Conservation (phyloP, 805 yeast genomes). For the Kazachstania taianensis region DNA sequence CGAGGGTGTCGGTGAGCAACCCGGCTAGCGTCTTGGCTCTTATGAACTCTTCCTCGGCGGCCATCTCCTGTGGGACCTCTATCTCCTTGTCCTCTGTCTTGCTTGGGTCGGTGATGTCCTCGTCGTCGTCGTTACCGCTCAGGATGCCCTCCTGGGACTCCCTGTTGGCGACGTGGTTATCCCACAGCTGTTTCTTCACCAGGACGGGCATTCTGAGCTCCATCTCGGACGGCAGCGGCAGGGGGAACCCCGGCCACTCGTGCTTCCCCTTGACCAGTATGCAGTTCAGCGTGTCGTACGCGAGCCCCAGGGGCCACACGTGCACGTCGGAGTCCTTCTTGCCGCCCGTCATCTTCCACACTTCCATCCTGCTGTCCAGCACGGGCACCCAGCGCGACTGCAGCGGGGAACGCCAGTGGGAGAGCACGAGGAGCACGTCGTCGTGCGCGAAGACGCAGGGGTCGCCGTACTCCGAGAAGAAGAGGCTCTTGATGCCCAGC, state of each 20-base stretch:
- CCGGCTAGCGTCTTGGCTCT: slow-evolving; percentile 54
- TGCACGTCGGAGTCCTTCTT: slow-evolving; percentile 39
- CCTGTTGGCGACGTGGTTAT: slow-evolving; percentile 20
- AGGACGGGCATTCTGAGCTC: slow-evolving; percentile 57
- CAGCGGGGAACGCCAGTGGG: slow-evolving; percentile 65
- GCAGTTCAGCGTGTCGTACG: slow-evolving; percentile 60
- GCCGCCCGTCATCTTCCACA: slow-evolving; percentile 44
- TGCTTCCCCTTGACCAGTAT: slow-evolving; percentile 58
- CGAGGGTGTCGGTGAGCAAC: slow-evolving; percentile 46
- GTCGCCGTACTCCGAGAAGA: slow-evolving; percentile 81
- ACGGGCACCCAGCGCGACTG: slow-evolving; percentile 87
- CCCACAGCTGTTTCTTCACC: slow-evolving; percentile 25
- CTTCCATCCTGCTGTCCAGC: slow-evolving; percentile 42
- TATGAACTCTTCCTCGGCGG: slow-evolving; percentile 55
- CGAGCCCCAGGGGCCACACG: slow-evolving; percentile 83
- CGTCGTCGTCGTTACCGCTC: slow-evolving; percentile 14
- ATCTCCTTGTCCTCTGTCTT: slow-evolving; percentile 20
- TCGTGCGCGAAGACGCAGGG: slow-evolving; percentile 81
- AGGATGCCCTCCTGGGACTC: slow-evolving; percentile 23
- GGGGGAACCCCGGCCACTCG: slow-evolving; percentile 69
- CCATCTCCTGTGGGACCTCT: slow-evolving; percentile 20
- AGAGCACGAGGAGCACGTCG: slow-evolving; percentile 57
- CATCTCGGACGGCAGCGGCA: slow-evolving; percentile 75
- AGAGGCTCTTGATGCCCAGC: slow-evolving; percentile 47
- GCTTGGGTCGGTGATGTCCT: slow-evolving; percentile 10